Evolutionary conservation across 2,329 filamentous ascomycete genomes (phyloP), one percentile per base, ranked within the genome.

Genomic region (Xylariomycetidae sp.): DNA sequence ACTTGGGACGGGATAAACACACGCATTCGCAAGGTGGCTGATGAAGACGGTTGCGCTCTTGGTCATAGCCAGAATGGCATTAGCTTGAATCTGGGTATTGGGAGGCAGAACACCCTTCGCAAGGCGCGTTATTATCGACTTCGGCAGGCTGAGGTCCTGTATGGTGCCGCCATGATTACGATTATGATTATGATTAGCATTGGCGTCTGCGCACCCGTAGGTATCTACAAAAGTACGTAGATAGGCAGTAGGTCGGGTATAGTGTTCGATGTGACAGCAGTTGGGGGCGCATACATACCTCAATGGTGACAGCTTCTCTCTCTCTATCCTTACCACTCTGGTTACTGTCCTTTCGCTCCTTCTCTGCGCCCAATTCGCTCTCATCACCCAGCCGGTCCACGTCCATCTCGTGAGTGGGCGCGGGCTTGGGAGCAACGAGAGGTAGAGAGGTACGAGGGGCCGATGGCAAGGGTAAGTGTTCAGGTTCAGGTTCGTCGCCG

Each of bases 41-140:
- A 92, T 82, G 53, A 92, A 92, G 1, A 92, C 80, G 2, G 84
- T 89, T 6, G 86, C 82, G 59, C 83, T 85, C 63, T 89, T 89
- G 46, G 77, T 83, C 65, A 92, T 73, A 8, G 85, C 86, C 32
- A 87, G 63, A 34, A 89, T 75, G 26, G 86, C 86, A 63, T 88
- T 88, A 52, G 81, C 85, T 57, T 90, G 85, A 30, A 90, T 85
- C 60, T 88, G 83, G 5, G 85, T 89, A 55, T 88, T 88, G 5
- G 84, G 72, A 1, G 86, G 85, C 5, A 92, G 66, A 5, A 87
- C 84, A 25, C 84, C 82, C 63, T 90, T 90, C 25, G 85, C 83
- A 20, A 92, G 70, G 34, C 85, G 73, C 33, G 83, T 84, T 45
- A 90, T 81, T 61, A 90, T 88, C 6, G 84, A 88, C 54, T 86